phyloP scores from a whole-genome alignment of 345 rosid genomes.

The Xanthoceras sorbifolium region DNA sequence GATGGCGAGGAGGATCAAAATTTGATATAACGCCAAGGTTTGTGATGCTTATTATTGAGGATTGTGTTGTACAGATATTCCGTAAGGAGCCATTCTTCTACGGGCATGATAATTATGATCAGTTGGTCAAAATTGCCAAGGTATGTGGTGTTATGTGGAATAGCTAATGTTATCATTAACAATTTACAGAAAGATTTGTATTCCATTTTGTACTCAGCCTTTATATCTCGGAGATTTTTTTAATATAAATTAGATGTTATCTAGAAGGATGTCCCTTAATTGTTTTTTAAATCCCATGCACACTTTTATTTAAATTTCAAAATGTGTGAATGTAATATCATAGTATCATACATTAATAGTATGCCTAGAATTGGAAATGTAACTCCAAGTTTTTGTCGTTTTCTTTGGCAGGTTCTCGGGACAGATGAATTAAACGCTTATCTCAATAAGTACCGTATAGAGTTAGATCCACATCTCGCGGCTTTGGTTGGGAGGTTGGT shows the following conservation, averaged over 20 bases:
- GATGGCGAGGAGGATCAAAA: slow-evolving; percentile 29
- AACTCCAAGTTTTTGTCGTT: neutral
- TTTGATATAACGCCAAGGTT: slow-evolving; percentile 22
- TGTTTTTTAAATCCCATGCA: neutral
- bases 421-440: slow-evolving; percentile 88
- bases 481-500: slow-evolving; percentile 89
- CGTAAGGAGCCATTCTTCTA: slow-evolving; percentile 99
- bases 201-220: neutral
- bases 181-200: neutral
- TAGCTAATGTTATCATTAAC: neutral
- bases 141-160: slow-evolving; percentile 37
- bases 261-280: neutral
- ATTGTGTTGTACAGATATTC: slow-evolving; percentile 71
- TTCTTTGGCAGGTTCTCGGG: slow-evolving; percentile 70
- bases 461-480: slow-evolving; percentile 86
- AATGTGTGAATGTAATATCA: neutral
- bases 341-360: neutral
- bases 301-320: neutral
- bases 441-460: slow-evolving; percentile 80
- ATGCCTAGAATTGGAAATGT: slow-evolving; percentile 8
- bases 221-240: neutral
- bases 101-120: slow-evolving; percentile 98
- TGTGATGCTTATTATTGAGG: slow-evolving; percentile 34
- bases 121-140: slow-evolving; percentile 96
- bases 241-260: neutral